A percentile compares a stretch with the other conserved stretches of the same genome.
Evolutionary conservation across 2,329 filamentous ascomycete species (phyloP).

Genomic region (Furcasterigmium furcatum): DNA sequence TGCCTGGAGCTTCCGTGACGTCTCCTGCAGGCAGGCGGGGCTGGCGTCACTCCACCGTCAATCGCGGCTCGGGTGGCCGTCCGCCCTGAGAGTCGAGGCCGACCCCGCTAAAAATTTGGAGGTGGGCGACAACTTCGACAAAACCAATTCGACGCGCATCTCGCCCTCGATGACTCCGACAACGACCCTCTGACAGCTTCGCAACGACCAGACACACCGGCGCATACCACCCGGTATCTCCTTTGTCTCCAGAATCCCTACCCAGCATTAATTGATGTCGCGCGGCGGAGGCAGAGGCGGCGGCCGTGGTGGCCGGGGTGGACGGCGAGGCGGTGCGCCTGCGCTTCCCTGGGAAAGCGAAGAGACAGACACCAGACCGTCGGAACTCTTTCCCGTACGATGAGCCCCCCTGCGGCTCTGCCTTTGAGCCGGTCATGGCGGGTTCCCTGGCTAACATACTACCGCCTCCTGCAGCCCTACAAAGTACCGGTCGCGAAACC

Average conservation of each 20-base stretch:
- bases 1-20: background rate
- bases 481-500: conserved; percentile 41
- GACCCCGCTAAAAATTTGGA: conserved; percentile 5
- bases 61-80: too few relatives aligned
- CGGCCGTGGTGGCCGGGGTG: conserved; percentile 46
- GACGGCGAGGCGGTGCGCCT: conserved; percentile 40
- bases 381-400: conserved; percentile 56
- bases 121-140: background rate
- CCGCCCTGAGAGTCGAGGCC: too few relatives aligned
- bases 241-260: too few relatives aligned
- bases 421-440: too few relatives aligned
- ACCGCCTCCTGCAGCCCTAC: conserved; percentile 42
- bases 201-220: background rate
- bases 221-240: too few relatives aligned
- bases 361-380: conserved; percentile 53
- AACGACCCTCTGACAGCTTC: background rate
- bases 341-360: conserved; percentile 52
- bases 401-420: background rate
- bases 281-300: conserved; percentile 49
- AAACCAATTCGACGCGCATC: background rate
- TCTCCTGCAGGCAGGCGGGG: background rate
- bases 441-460: background rate
- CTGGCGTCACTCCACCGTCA: background rate
- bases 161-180: background rate
- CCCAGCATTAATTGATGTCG: conserved; percentile 37